Evolutionary conservation across 768 basidiomycete genomes (phyloP).

Genomic region (Mycena belliarum): DNA sequence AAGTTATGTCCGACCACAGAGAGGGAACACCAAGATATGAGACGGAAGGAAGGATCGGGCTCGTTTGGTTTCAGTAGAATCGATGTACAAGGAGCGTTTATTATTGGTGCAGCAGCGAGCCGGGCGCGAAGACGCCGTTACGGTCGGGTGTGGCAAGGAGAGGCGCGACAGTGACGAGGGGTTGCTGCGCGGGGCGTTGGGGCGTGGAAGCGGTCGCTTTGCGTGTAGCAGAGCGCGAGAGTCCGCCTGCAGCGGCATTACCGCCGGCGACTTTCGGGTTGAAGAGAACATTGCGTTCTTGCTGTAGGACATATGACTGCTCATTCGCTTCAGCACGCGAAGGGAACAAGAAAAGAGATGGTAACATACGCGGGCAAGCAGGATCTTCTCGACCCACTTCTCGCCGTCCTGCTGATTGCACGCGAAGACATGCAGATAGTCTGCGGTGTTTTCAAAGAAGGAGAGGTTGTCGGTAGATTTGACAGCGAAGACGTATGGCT

Average conservation of each 20-base stretch:
- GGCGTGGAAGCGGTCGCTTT: slow-evolving; percentile 31
- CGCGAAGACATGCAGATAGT: slow-evolving; percentile 87
- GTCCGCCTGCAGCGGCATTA: slow-evolving; percentile 30
- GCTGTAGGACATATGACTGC: slow-evolving; percentile 81
- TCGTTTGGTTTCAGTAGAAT: no score
- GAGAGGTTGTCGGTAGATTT: slow-evolving; percentile 87
- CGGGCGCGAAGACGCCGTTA: slow-evolving; percentile 66
- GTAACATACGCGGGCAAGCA: slow-evolving; percentile 75
- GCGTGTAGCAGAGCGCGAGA: slow-evolving; percentile 43
- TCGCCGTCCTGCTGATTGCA: slow-evolving; percentile 73
- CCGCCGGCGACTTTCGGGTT: slow-evolving; percentile 38
- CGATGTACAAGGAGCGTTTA: slow-evolving; percentile 20
- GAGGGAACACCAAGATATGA: slow-evolving; percentile 12
- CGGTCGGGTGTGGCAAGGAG: slow-evolving; percentile 34
- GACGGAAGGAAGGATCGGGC: neutral
- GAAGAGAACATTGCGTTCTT: slow-evolving; percentile 74
- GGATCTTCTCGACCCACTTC: slow-evolving; percentile 77
- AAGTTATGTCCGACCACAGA: neutral
- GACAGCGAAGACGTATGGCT: slow-evolving; percentile 80
- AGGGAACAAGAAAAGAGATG: neutral
- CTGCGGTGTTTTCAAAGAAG: slow-evolving; percentile 83
- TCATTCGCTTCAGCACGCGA: slow-evolving; percentile 9
- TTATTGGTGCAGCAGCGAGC: slow-evolving; percentile 67
- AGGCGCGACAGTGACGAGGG: slow-evolving; percentile 50
- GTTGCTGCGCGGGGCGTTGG: slow-evolving; percentile 41